A percentile compares a stretch with the other conserved stretches of the same genome.
Evolutionary conservation across 2,329 filamentous ascomycete genomes (phyloP).

Genomic region (Diaporthe nobilis): DNA sequence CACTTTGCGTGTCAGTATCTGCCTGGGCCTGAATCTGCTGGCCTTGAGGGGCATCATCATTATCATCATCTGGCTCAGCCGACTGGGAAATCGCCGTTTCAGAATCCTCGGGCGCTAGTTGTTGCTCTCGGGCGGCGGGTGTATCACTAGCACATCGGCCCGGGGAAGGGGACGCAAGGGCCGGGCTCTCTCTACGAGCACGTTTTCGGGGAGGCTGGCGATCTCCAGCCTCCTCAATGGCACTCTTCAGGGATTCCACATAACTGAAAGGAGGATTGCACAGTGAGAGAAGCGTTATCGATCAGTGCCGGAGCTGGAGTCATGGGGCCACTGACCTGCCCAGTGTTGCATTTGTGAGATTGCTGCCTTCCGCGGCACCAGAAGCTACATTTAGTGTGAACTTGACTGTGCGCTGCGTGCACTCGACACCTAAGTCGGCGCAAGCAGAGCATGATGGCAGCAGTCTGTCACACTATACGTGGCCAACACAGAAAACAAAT

Average conservation of each 20-base stretch:
- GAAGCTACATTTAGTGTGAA: neutral
- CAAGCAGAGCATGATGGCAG: conserved; percentile 16
- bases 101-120: neutral
- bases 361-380: neutral
- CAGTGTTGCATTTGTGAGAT: neutral
- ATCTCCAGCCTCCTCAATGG: neutral
- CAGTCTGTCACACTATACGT: neutral
- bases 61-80: neutral
- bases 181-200: neutral
- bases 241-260: conserved; percentile 1
- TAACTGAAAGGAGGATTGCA: neutral
- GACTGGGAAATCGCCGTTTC: no score
- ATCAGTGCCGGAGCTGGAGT: neutral
- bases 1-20: neutral
- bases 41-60: neutral
- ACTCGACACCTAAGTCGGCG: neutral
- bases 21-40: neutral
- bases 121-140: neutral
- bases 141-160: no score
- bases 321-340: neutral
- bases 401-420: neutral
- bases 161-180: neutral
- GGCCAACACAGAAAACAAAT: neutral
- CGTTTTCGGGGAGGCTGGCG: neutral
- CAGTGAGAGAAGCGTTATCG: neutral